phyloP scores from a whole-genome alignment of 768 basidiomycete species.

The Udeniomyces megalosporus region DNA sequence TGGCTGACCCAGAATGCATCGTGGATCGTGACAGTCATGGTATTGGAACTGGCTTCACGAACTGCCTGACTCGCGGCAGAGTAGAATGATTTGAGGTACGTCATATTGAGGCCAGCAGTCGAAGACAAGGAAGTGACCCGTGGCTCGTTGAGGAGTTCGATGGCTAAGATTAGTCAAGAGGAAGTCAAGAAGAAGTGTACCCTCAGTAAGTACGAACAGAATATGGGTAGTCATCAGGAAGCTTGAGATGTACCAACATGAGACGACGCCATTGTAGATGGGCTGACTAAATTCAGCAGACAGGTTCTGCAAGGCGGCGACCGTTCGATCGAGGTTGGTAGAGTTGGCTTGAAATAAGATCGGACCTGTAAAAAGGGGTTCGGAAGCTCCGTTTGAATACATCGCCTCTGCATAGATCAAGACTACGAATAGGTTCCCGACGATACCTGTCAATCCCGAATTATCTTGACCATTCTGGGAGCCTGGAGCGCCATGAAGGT shows the following conservation, averaged over 20 bases:
- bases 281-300: constrained; percentile 25
- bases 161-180: constrained; percentile 16
- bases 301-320: constrained; percentile 13
- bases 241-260: constrained; percentile 15
- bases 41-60: neutral
- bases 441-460: neutral
- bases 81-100: constrained; percentile 23
- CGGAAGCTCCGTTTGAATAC: too few species aligned
- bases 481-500: constrained; percentile 3
- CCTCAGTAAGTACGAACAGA: too few species aligned
- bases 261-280: constrained; percentile 25
- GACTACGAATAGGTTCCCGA: too few species aligned
- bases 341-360: constrained; percentile 3
- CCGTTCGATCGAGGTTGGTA: constrained; percentile 5
- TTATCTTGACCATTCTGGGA: constrained; percentile 15
- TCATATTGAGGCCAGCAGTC: constrained; percentile 21
- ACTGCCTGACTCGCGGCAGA: constrained; percentile 17
- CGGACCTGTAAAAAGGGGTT: constrained; percentile 6
- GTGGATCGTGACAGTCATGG: constrained; percentile 23
- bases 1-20: constrained; percentile 22
- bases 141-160: constrained; percentile 29
- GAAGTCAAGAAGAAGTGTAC: too few species aligned
- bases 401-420: too few species aligned
- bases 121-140: constrained; percentile 14
- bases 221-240: too few species aligned